Percentiles rank a stretch among this genome's conserved stretches.
phyloP scores from a whole-genome alignment of 2,329 filamentous ascomycete genomes.

The Metarhizium rileyi region DNA sequence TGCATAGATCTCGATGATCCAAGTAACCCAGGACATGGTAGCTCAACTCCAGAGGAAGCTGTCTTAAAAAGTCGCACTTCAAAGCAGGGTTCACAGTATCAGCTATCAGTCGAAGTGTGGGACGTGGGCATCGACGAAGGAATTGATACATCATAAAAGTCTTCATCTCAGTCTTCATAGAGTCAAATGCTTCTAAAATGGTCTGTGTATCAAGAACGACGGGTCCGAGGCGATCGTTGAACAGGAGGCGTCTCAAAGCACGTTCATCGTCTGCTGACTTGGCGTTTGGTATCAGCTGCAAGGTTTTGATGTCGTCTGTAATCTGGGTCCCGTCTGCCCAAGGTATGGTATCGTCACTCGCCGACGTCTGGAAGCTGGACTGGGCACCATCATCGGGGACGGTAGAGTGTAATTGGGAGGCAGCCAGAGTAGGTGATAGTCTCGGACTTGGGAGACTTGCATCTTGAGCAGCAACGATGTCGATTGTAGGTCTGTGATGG shows the following conservation, averaged over 20 bases:
- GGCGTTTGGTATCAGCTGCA: slow-evolving; percentile 8
- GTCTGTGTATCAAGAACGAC: slow-evolving; percentile 69
- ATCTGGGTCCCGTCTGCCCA: slow-evolving; percentile 34
- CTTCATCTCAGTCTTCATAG: slow-evolving; percentile 85
- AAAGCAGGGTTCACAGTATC: slow-evolving; percentile 86
- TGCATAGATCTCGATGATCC: slow-evolving; percentile 76
- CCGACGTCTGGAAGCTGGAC: slow-evolving; percentile 22
- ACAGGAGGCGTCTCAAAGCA: not conserved
- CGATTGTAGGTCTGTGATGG: slow-evolving; percentile 45
- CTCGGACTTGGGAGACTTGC: slow-evolving; percentile 91
- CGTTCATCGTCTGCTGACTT: slow-evolving; percentile 13
- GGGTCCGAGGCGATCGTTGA: slow-evolving; percentile 10
- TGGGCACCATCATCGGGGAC: slow-evolving; percentile 33
- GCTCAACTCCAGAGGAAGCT: slow-evolving; percentile 77
- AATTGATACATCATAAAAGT: slow-evolving; percentile 96
- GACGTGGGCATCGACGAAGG: slow-evolving; percentile 75
- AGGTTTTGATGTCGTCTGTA: slow-evolving; percentile 15
- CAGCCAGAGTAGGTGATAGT: slow-evolving; percentile 81
- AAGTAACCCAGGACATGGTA: slow-evolving; percentile 83
- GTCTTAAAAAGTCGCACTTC: slow-evolving; percentile 84
- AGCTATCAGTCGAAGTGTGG: slow-evolving; percentile 81
- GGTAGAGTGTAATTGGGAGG: slow-evolving; percentile 43
- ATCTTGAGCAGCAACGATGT: slow-evolving; percentile 69
- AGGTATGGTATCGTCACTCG: slow-evolving; percentile 17
- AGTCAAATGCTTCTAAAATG: slow-evolving; percentile 84